These are phyloP conservation scores for Tillandsia fasciculata DNA, from an alignment of 176 grass and related monocot genomes.

Conservation along the genomic window DNA sequence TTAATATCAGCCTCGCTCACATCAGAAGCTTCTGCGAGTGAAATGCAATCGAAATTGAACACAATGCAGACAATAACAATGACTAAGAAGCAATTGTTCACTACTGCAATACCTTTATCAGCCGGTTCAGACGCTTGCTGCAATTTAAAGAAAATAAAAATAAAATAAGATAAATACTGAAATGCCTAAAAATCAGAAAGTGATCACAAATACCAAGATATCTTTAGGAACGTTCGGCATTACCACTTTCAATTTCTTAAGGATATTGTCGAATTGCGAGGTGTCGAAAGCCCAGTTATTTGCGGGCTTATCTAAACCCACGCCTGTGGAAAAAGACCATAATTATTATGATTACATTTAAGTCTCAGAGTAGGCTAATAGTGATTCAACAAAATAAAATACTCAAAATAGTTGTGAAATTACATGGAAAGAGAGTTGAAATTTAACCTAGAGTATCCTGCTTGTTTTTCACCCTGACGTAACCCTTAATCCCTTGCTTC, in stretches of 20 bases:
- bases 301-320: slow-evolving; percentile 61
- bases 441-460: slow-evolving; percentile 64
- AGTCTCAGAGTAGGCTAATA: not conserved
- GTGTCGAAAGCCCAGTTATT: slow-evolving; percentile 94
- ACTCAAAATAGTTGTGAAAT: too few relatives aligned
- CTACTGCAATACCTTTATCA: slow-evolving; percentile 38
- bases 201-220: slow-evolving; percentile 5
- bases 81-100: not conserved
- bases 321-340: slow-evolving; percentile 29
- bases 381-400: too few relatives aligned
- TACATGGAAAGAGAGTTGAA: not conserved
- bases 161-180: not conserved
- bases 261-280: slow-evolving; percentile 84
- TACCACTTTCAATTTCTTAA: slow-evolving; percentile 99
- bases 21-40: slow-evolving; percentile 34
- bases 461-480: slow-evolving; percentile 94
- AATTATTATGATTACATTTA: not conserved
- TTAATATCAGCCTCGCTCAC: slow-evolving; percentile 36
- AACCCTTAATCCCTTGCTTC: slow-evolving; percentile 88
- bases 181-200: not conserved
- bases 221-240: not conserved
- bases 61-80: not conserved
- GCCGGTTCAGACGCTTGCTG: slow-evolving; percentile 63
- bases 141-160: not conserved
- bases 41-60: slow-evolving; percentile 6